Conservation (phyloP, 345 rosid genomes). For the Eucalyptus virginea region DNA sequence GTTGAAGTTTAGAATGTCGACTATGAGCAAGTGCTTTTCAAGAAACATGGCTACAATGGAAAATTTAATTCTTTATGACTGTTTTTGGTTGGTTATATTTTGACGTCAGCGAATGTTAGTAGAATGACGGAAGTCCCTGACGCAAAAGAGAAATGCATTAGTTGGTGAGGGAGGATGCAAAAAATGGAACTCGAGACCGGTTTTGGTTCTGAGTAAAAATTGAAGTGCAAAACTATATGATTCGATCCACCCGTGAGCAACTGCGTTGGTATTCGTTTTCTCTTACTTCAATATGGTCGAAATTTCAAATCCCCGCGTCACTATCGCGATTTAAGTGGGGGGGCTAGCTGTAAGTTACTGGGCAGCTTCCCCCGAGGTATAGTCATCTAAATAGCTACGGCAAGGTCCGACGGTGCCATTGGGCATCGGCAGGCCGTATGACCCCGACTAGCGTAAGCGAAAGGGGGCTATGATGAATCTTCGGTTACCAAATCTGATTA, state of each 20-base stretch:
- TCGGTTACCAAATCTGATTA: rapidly evolving
- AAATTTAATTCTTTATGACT: no score
- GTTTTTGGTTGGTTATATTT: background rate
- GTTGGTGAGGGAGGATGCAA: background rate
- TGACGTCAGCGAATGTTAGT: background rate
- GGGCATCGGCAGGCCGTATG: rapidly evolving
- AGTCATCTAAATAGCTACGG: rapidly evolving
- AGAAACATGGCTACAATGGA: background rate
- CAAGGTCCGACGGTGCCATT: rapidly evolving
- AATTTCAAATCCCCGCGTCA: rapidly evolving
- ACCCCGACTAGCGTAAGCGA: rapidly evolving
- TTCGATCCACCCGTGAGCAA: no score
- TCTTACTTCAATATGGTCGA: rapidly evolving
- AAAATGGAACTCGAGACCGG: background rate
- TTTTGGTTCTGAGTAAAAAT: background rate
- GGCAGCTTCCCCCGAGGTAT: rapidly evolving
- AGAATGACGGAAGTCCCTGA: background rate
- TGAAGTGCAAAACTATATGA: background rate
- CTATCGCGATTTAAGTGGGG: rapidly evolving
- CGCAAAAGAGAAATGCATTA: background rate
- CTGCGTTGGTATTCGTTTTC: rapidly evolving
- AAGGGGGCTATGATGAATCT: rapidly evolving
- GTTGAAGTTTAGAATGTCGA: background rate
- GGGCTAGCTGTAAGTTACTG: rapidly evolving
- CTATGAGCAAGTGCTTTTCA: background rate